A percentile compares a stretch with the other conserved stretches of the same genome.
These are phyloP conservation scores for Pleodorina starrii DNA, from an alignment of 139 green algal species.

Conservation along the genomic window DNA sequence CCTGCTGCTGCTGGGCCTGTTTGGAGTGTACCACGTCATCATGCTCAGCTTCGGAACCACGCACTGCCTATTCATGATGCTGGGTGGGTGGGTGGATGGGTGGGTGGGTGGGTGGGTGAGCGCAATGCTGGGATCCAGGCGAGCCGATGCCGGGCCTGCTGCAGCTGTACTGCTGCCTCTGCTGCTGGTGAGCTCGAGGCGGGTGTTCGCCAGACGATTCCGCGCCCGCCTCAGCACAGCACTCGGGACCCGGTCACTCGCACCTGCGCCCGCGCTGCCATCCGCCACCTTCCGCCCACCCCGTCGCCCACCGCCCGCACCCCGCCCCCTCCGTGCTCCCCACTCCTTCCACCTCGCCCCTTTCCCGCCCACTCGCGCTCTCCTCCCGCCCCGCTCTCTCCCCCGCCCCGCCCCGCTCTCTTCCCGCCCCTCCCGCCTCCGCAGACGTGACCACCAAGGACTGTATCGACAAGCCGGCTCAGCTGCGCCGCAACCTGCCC, in stretches of 20 bases:
- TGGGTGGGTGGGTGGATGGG: conserved; percentile 63
- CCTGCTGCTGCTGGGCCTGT: conserved; percentile 62
- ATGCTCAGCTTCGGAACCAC: conserved; percentile 71
- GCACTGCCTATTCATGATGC: conserved; percentile 59
- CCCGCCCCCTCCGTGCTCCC: too few species aligned
- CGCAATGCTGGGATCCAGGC: too few species aligned
- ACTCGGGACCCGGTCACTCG: too few species aligned
- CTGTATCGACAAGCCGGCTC: conserved; percentile 16
- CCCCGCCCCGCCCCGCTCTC: not conserved
- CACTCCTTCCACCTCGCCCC: not conserved
- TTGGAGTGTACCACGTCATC: conserved; percentile 64
- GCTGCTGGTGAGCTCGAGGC: too few species aligned
- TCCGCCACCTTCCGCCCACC: too few species aligned
- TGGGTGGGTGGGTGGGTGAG: too few species aligned
- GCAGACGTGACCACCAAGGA: conserved; percentile 63
- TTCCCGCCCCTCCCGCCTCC: not conserved
- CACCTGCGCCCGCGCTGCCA: too few species aligned
- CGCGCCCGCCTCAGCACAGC: too few species aligned
- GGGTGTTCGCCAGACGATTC: too few species aligned
- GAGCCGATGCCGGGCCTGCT: too few species aligned
- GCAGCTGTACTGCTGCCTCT: too few species aligned
- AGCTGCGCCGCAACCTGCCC: conserved; percentile 44
- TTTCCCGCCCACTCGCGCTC: not conserved
- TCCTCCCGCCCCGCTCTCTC: not conserved
- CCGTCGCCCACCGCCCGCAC: too few species aligned